Conservation (phyloP, 225 moss, liverwort and hornwort species). For the Pseudisothecium myosuroides region DNA sequence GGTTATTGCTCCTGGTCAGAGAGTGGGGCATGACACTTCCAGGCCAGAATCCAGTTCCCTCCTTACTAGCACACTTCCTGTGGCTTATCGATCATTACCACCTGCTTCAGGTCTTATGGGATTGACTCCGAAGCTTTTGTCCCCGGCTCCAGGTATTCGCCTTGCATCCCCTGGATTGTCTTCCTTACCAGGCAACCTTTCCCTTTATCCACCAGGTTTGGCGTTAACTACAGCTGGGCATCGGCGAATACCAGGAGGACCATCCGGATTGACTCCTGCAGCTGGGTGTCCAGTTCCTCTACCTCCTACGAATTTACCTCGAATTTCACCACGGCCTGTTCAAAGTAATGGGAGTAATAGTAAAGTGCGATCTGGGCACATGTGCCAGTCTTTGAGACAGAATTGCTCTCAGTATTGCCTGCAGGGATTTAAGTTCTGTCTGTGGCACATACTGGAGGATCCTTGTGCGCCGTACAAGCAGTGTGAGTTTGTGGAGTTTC, state of each 20-base stretch:
- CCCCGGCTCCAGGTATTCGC: conserved; percentile 15
- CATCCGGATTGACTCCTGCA: background rate
- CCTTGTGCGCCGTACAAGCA: conserved; percentile 72
- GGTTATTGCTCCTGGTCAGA: conserved; percentile 13
- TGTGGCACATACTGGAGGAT: conserved; percentile 91
- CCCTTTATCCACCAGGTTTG: conserved; percentile 18
- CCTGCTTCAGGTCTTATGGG: conserved; percentile 18
- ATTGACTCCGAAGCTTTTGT: conserved; percentile 11
- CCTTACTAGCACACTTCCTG: conserved; percentile 8
- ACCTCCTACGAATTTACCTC: conserved; percentile 12
- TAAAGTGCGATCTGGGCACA: conserved; percentile 28
- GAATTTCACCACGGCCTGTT: conserved; percentile 18
- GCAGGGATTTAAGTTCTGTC: conserved; percentile 69
- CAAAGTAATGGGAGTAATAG: conserved; percentile 1
- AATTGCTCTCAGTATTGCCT: conserved; percentile 82
- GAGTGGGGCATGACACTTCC: conserved; percentile 18
- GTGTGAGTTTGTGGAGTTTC: conserved; percentile 60
- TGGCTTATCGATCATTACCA: conserved; percentile 22
- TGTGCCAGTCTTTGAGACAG: conserved; percentile 61
- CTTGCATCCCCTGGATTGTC: conserved; percentile 15
- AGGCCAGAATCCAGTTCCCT: conserved; percentile 25
- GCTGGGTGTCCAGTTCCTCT: background rate
- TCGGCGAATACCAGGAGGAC: conserved; percentile 1
- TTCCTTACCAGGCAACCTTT: conserved; percentile 5
- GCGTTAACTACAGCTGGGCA: conserved; percentile 17